Base-by-base conservation (phyloP, 2,329 filamentous ascomycete genomes). In the Biscogniauxia marginata region DNA sequence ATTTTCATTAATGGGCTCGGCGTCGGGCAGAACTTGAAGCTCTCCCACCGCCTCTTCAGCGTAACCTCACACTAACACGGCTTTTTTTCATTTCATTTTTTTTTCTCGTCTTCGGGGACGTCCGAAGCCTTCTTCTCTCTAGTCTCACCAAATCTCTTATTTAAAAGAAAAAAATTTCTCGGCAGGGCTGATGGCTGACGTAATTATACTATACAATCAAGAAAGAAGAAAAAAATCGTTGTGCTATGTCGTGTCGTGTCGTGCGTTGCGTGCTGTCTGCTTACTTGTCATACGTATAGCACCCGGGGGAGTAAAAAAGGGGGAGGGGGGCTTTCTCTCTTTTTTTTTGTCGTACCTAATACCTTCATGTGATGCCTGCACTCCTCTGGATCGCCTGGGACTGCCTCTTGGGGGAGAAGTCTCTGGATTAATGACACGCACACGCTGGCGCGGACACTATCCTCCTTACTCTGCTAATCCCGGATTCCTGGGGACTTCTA, bases 51-150 rank as follows among this genome's bases (percentile, higher is more conserved):
- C 61, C 54, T 61, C 61, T 63, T 59, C 59, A 61, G 61, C 61
- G 55, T 58, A 59, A 61, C 56, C 54, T 50, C 50, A 54, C 58
- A 56, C 61, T 61, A 59, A 59, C 56, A 50, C 53, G 13, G 57
- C 53, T 50, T 34, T 51, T 30, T 39, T 39, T 39, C n/a, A 16
- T 39, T 16, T 39, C 30, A 39, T 39, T 11, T 16, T 39, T 39
- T 39, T 25, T 49, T n/a, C n/a, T n/a, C n/a, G n/a, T n/a, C n/a
- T n/a, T 63, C 61, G 61, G 61, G 61, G 61, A 63, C 59, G 57
- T 63, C 59, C 61, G 61, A 53, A 49, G 47, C 23, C 52, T 50
- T 46, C 24, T 39, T 20, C 18, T 21, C 18, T 21, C n/a, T 21
- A 7, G 7, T 24, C 16, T 21, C 20, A 23, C 18, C 20, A 16